Base-by-base conservation (phyloP, 352 stramenopile genomes). In the Phytophthora colocasiae region DNA sequence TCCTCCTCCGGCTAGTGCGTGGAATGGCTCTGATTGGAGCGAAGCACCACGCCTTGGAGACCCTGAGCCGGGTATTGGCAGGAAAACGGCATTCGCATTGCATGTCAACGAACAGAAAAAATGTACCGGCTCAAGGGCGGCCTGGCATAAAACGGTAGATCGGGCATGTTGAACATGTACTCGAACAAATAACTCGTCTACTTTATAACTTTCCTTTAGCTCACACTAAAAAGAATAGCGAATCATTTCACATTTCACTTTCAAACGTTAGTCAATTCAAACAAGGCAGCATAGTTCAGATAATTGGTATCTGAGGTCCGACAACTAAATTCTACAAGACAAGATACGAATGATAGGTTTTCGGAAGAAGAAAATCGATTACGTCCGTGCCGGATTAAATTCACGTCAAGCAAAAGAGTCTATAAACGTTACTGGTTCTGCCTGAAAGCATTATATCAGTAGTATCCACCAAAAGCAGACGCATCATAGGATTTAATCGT, bases 31-130 rank as follows among this genome's bases (percentile, higher is more conserved):
- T 55, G n/a, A 55, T 43, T 55, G 47, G 47, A 43, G 31, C 31
- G 29, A 43, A 29, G 31, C 47, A 55, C 31, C 47, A 40, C 11
- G 47, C 47, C 4, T 17, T 32, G 8, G 9, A 27, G 31, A 6
- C 15, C n/a, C n/a, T 36, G 24, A 51, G 24, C 45, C 24, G 45
- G 45, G 45, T 14, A 14, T 36, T 36, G 31, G 1, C 6, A 11
- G 29, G 9, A 51, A 34, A 34, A 22, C 7, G 7, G 12, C 17
- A 15, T 51, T 51, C 12, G 44, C 24, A 38, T 51, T 51, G 22
- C 4, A 14, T 38, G 43, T 3, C 14, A n/a, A 44, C 47, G 29
- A 55, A 55, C 47, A 55, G 47, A 55, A 44, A 54, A 22, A 43
- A 55, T 26, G 12, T 27, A 41, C 6, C 4, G 27, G 15, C 46